Evolutionary conservation across 345 rosid species (phyloP), one percentile per base, ranked within the genome.

Genomic region (Linum trigynum): DNA sequence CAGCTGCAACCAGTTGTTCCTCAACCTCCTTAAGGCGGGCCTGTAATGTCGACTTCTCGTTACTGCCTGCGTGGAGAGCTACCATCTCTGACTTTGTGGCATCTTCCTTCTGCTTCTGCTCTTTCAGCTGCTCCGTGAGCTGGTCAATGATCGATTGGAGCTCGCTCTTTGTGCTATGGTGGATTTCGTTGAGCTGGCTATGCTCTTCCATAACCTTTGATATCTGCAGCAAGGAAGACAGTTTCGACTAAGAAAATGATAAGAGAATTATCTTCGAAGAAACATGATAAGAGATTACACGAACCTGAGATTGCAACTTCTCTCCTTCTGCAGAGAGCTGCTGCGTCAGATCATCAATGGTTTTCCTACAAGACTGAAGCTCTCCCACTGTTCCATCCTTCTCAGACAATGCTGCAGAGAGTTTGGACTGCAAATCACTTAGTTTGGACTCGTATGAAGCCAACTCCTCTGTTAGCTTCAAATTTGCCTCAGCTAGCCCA

Each of bases 301-400:
- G 62, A 79, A 95, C 99, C 97, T 91, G 91, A 72, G 86, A 81
- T 63, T 87, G 86, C 23, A 87, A 80, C 68, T 78, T 75, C 73
- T 81, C 80, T 67, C 82, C 87, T 76, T 89, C 98, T 69, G 86
- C 83, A 40, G 81, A 65, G 64, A 82, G 80, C 77, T 83, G 85
- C 70, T 77, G 82, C 9, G 74, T 71, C 67, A 86, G 72, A 74
- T 83, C 89, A 75, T 91, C 95, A 1, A 84, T 23, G 59, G 81
- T 75, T 66, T 78, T 84, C 77, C 84, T 85, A 67, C 95, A 79
- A 57, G 72, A 64, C 23, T 79, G 80, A 64, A 89, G 90, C 79
- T 87, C 87, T 69, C 79, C 85, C 14, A 63, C 42, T 39, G 81
- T 79, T 78, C 72, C 83, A 72, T 80, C 87, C 78, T 87, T 95